Evolutionary conservation across 164 flowering plant genomes (phyloP).

Genomic region (Hamamelis virginiana): DNA sequence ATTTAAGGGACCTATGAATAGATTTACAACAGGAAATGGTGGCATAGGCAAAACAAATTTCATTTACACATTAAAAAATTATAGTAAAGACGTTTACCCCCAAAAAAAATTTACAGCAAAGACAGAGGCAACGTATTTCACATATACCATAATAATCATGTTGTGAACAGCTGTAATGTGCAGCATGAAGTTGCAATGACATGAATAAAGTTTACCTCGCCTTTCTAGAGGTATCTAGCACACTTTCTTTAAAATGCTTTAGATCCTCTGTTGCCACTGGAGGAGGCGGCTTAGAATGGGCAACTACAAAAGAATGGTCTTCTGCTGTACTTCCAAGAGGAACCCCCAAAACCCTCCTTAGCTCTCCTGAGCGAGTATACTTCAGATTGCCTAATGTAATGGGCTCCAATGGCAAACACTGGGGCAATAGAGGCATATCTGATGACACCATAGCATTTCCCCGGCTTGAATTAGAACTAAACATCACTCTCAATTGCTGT

Average conservation of each 20-base stretch:
- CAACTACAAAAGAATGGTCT: slow-evolving; percentile 33
- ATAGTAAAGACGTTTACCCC: neutral
- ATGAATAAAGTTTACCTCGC: slow-evolving; percentile 32
- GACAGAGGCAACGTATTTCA: neutral
- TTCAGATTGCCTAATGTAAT: slow-evolving; percentile 28
- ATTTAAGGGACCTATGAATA: too few species aligned
- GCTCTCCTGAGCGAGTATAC: slow-evolving; percentile 28
- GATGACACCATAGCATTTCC: slow-evolving; percentile 15
- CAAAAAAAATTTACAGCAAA: neutral
- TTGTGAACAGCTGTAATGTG: neutral
- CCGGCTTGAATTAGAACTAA: slow-evolving; percentile 17
- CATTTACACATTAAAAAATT: too few species aligned
- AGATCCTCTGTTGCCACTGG: slow-evolving; percentile 53
- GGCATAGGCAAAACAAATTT: neutral
- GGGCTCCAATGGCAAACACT: slow-evolving; percentile 28
- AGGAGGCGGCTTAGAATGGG: slow-evolving; percentile 41
- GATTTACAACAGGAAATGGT: neutral
- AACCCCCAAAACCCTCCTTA: slow-evolving; percentile 25
- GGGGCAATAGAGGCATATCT: slow-evolving; percentile 28
- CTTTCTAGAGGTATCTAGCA: slow-evolving; percentile 36
- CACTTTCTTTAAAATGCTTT: slow-evolving; percentile 51
- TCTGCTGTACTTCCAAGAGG: slow-evolving; percentile 21
- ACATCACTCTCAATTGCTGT: slow-evolving; percentile 18
- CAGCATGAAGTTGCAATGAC: neutral
- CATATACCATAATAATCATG: neutral